Evolutionary conservation across 352 stramenopile genomes (phyloP).

Genomic region (Blastocystis sp.): DNA sequence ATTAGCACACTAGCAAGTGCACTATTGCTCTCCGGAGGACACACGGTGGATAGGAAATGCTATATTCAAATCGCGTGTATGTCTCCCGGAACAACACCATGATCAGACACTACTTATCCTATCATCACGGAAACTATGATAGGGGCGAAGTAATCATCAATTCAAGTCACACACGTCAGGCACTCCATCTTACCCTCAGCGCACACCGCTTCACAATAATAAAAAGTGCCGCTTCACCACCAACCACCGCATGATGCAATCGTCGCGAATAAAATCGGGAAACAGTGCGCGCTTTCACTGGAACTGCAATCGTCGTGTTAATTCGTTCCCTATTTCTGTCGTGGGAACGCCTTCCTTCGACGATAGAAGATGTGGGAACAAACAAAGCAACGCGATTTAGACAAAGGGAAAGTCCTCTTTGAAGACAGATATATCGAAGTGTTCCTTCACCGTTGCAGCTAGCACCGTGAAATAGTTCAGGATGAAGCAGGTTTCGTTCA

Average conservation of each 20-base stretch:
- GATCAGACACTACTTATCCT: constrained; percentile 31
- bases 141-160: constrained; percentile 37
- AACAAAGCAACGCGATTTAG: constrained; percentile 5
- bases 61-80: constrained; percentile 2
- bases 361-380: neutral
- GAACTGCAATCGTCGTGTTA: constrained; percentile 24
- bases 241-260: neutral
- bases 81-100: neutral
- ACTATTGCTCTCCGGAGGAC: neutral
- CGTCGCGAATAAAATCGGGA: neutral
- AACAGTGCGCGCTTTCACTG: neutral
- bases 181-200: neutral
- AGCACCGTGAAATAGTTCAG: constrained; percentile 23
- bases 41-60: constrained; percentile 12
- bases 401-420: constrained; percentile 33
- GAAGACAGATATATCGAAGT: constrained; percentile 57
- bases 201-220: neutral
- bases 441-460: neutral
- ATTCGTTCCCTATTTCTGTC: neutral
- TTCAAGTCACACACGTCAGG: neutral
- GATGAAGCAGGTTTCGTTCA: neutral
- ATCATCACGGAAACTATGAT: constrained; percentile 41
- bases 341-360: neutral
- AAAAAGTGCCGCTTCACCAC: neutral
- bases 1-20: constrained; percentile 47